Conservation (phyloP, 2,329 filamentous ascomycete species). For the Simplicillium aogashimaense region DNA sequence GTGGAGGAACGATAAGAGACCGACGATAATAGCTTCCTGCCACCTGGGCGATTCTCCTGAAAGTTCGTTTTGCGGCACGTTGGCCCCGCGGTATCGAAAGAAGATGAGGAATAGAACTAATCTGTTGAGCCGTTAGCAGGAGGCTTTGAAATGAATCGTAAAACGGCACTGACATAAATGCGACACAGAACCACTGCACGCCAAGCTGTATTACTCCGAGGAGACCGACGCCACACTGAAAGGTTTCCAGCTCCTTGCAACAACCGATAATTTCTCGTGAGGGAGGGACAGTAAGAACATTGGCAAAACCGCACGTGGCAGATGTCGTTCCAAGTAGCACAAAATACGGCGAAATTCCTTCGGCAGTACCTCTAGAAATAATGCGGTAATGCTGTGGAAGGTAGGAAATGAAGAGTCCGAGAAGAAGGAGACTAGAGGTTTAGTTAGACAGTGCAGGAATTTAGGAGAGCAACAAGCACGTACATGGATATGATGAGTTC, state of each 20-base stretch:
- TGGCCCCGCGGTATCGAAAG: constrained; percentile 59
- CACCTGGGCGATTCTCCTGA: constrained; percentile 52
- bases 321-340: constrained; percentile 89
- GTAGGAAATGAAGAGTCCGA: constrained; percentile 88
- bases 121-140: constrained; percentile 35
- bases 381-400: constrained; percentile 92
- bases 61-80: constrained; percentile 37
- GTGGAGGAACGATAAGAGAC: constrained; percentile 63
- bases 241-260: constrained; percentile 69
- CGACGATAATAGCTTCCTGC: constrained; percentile 70
- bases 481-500: constrained; percentile 49
- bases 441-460: not conserved
- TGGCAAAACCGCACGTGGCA: constrained; percentile 79
- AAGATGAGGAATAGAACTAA: constrained; percentile 91
- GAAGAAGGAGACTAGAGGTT: constrained; percentile 55
- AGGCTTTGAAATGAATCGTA: not conserved
- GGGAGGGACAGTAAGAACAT: constrained; percentile 80
- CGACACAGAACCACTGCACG: constrained; percentile 86
- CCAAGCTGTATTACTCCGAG: constrained; percentile 87
- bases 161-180: constrained; percentile 61
- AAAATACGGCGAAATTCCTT: constrained; percentile 93
- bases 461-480: constrained; percentile 9
- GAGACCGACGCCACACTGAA: constrained; percentile 77
- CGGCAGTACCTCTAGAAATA: constrained; percentile 72
- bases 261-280: constrained; percentile 78